A percentile compares a stretch with the other conserved stretches of the same genome.
phyloP scores from a whole-genome alignment of 176 grass and related monocot species.

The Dactylis glomerata region DNA sequence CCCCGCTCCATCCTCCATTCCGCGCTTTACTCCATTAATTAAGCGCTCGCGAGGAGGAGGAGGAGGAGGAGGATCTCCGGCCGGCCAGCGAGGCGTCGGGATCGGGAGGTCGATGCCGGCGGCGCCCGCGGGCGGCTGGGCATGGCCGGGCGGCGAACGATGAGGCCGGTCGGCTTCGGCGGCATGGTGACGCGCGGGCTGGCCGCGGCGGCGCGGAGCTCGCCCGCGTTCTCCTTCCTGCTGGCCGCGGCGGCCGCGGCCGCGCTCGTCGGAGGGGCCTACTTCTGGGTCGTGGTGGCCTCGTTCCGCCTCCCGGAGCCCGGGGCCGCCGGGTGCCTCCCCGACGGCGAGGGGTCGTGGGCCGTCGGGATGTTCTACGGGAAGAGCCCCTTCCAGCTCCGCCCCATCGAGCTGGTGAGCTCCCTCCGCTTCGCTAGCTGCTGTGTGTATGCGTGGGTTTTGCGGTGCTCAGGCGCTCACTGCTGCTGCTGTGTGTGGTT shows the following conservation, averaged over 20 bases:
- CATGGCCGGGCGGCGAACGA: constrained; percentile 42
- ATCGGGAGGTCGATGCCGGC: constrained; percentile 51
- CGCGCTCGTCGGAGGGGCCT: constrained; percentile 51
- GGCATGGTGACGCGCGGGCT: constrained; percentile 34
- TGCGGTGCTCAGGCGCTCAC: background rate
- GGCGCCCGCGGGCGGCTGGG: background rate
- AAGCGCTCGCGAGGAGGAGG: too few relatives aligned
- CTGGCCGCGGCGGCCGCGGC: constrained; percentile 24
- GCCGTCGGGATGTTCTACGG: constrained; percentile 90
- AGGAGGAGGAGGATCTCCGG: background rate
- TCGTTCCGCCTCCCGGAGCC: constrained; percentile 67
- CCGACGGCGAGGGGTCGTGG: constrained; percentile 96
- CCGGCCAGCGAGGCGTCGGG: constrained; percentile 2
- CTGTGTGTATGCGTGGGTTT: background rate
- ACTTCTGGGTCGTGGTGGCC: constrained; percentile 79
- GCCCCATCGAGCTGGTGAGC: constrained; percentile 85
- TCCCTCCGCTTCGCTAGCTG: background rate
- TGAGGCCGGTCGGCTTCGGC: constrained; percentile 7
- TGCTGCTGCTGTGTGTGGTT: background rate
- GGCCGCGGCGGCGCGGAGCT: background rate
- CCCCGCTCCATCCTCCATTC: background rate
- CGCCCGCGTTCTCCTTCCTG: constrained; percentile 54
- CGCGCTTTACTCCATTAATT: constrained; percentile 4
- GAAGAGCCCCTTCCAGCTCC: constrained; percentile 72
- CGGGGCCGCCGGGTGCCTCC: constrained; percentile 46